phyloP scores from a whole-genome alignment of 139 green algal species.

The Coccomyxa sp. region DNA sequence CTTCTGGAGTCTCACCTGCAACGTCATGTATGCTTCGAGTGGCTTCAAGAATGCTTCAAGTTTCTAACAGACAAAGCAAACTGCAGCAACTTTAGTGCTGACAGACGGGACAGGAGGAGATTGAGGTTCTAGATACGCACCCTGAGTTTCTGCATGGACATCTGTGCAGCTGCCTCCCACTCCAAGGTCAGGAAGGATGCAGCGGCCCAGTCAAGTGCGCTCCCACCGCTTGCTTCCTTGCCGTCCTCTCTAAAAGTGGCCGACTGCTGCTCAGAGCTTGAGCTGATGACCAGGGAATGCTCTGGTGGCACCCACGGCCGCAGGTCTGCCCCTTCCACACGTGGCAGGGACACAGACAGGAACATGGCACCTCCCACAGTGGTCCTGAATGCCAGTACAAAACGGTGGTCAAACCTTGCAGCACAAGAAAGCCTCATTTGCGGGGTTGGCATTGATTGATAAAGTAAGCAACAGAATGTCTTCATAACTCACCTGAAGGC shows the following conservation, averaged over 20 bases:
- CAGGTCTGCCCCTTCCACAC: slow-evolving; percentile 59
- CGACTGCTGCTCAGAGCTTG: slow-evolving; percentile 22
- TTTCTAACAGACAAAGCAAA: neutral
- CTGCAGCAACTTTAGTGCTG: neutral
- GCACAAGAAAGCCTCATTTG: neutral
- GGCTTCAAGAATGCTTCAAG: too few relatives aligned
- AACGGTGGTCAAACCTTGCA: neutral
- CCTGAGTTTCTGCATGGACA: slow-evolving; percentile 26
- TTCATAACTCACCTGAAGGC: slow-evolving; percentile 9
- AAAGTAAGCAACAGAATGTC: neutral
- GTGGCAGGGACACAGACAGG: slow-evolving; percentile 56
- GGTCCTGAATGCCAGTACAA: slow-evolving; percentile 9
- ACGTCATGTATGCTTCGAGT: neutral
- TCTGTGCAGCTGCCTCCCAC: slow-evolving; percentile 11
- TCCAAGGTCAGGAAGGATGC: slow-evolving; percentile 42
- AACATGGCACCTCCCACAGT: slow-evolving; percentile 39
- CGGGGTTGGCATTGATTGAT: neutral
- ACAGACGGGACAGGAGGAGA: neutral
- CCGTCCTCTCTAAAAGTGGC: neutral
- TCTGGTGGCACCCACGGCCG: slow-evolving; percentile 54
- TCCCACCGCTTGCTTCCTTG: neutral
- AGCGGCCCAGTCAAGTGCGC: neutral
- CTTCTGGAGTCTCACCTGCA: slow-evolving; percentile 75
- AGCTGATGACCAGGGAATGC: slow-evolving; percentile 62
- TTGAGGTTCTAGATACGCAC: neutral